Base-by-base conservation (phyloP, 2,329 filamentous ascomycete genomes). In the Monosporascus sp. region DNA sequence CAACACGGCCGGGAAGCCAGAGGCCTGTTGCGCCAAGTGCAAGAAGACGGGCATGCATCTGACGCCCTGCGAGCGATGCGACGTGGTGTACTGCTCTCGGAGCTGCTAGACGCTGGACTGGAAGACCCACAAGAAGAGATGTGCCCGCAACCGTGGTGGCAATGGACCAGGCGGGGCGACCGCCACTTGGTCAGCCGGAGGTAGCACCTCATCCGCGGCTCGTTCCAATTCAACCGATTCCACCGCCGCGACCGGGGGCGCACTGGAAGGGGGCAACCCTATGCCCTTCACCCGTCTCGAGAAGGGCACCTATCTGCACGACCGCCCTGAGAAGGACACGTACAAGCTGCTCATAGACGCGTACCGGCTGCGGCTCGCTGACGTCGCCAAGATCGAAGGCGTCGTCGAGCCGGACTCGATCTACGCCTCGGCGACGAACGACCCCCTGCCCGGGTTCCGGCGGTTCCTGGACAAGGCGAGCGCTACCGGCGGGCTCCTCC, bases 61-160 rank as follows among this genome's bases (percentile, higher is more conserved):
- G 43, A 47, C 38, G 37, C 22, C 25, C 37, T 53, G 51, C 37
- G 37, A 24, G n/a, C 27, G 31, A n/a, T 53, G 51, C 25, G 50
- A 43, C n/a, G 54, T 25, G 22, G 48, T 50, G 37, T 59, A 59
- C 43, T 83, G 79, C 70, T 77, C 75, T 43, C 69, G 69, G 24
- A 71, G 74, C 37, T 82, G 79, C 66, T 75, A 82, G 62, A 77
- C 75, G 56, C 61, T 64, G 2, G 70, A 81, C 60, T 82, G 75
- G 76, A 77, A 77, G 57, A 25, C 17, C 3, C 78, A 82, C 64
- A 77, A 77, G 59, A 72, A 71, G 54, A 55, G 62, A 8, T 80
- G 77, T 31, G 39, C 35, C 63, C 61, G 57, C 46, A 66, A 62
- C 55, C 55, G 31, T 62, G 55, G 60, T 49, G 48, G 15, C 35